These are phyloP conservation scores for Fomitopsis betulina DNA, from an alignment of 1,284 basidiomycete genomes.

Conservation along the genomic window DNA sequence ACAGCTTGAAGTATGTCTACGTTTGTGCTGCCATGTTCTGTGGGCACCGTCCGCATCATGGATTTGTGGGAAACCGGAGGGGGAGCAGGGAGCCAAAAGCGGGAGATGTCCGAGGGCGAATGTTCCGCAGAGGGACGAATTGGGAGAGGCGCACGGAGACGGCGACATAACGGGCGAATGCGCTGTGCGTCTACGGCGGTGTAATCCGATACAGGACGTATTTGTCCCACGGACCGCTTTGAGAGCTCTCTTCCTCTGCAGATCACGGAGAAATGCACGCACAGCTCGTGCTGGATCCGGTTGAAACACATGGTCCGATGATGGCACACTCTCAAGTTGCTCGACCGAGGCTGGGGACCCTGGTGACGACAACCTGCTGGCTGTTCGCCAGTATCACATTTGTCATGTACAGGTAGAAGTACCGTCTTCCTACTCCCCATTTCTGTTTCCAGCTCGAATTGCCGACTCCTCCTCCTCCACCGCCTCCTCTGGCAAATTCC, in stretches of 20 bases:
- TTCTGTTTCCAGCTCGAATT: conserved; percentile 23
- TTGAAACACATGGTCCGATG: conserved; percentile 11
- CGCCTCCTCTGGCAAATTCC: conserved; percentile 13
- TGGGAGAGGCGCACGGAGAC: background rate
- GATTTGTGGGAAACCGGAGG: background rate
- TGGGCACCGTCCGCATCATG: background rate
- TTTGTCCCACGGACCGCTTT: conserved; percentile 4
- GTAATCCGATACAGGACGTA: background rate
- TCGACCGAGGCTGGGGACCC: conserved; percentile 19
- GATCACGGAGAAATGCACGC: conserved; percentile 7
- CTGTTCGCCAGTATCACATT: conserved; percentile 16
- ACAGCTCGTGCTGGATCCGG: conserved; percentile 4
- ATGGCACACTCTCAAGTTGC: conserved; percentile 3
- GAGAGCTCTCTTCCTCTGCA: conserved; percentile 3
- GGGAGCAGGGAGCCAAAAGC: background rate
- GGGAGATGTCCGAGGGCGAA: conserved; percentile 1
- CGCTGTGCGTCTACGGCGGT: conserved; percentile 9
- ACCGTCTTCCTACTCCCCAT: conserved; percentile 15
- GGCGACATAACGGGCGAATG: conserved; percentile 1
- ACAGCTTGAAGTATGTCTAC: too few species aligned
- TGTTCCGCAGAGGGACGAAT: conserved; percentile 1
- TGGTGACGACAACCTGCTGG: conserved; percentile 26
- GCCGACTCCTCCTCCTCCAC: conserved; percentile 15
- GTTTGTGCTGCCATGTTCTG: background rate
- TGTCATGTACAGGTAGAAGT: conserved; percentile 21